Percentiles rank a stretch among this genome's conserved stretches.
These are phyloP conservation scores for Tolypocladium sp. DNA, from an alignment of 2,329 filamentous ascomycete species.

Conservation along the genomic window DNA sequence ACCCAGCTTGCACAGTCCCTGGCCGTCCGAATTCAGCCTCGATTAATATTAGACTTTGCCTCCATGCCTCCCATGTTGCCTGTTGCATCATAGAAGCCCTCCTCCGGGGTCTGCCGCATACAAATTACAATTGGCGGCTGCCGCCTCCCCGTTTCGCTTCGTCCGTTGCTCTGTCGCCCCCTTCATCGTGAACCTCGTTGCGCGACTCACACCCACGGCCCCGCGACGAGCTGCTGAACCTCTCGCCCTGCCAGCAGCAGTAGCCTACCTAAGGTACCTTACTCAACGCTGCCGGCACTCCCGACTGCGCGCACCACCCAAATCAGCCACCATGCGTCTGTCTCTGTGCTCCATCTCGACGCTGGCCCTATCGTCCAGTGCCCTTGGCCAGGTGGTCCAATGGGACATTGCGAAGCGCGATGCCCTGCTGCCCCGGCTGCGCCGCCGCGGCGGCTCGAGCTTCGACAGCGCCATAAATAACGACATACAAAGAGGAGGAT, in stretches of 20 bases:
- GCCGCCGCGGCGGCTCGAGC: constrained; percentile 27
- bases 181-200: neutral
- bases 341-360: neutral
- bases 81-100: neutral
- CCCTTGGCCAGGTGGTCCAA: constrained; percentile 28
- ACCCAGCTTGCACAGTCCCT: neutral
- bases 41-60: neutral
- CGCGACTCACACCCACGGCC: neutral
- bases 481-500: constrained; percentile 33
- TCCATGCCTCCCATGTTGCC: too few species aligned
- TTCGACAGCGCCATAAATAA: constrained; percentile 36
- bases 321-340: neutral
- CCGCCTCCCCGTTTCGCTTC: neutral
- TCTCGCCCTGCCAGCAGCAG: neutral
- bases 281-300: too few species aligned
- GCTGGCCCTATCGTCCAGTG: constrained; percentile 5
- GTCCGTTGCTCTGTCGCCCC: neutral
- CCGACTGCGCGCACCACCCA: neutral
- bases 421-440: constrained; percentile 15
- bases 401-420: constrained; percentile 36
- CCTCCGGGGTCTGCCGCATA: neutral
- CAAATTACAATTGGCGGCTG: neutral
- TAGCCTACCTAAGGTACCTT: too few species aligned
- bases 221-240: neutral
- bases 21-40: neutral